Evolutionary conservation across 768 basidiomycete species (phyloP).

Genomic region (Glaciozyma antarctica): DNA sequence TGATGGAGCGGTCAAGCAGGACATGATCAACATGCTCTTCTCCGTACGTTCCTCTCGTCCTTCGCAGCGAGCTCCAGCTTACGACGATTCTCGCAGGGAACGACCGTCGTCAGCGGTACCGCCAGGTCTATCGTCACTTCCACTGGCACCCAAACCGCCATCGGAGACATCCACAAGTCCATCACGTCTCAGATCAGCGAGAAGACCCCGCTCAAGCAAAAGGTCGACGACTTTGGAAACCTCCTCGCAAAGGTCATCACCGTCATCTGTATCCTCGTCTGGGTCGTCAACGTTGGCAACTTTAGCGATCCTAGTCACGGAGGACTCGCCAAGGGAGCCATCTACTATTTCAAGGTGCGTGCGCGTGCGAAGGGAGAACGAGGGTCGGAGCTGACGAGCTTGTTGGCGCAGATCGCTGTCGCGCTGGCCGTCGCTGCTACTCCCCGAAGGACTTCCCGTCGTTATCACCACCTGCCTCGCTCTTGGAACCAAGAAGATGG

Average conservation of each 20-base stretch:
- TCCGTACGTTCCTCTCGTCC: constrained; percentile 49
- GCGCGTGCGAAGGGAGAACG: neutral
- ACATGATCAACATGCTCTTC: constrained; percentile 95
- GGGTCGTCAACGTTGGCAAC: constrained; percentile 93
- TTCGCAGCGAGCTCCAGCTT: neutral
- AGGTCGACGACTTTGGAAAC: constrained; percentile 96
- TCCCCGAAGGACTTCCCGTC: constrained; percentile 93
- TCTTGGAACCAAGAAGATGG: constrained; percentile 97
- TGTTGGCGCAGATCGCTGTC: constrained; percentile 60
- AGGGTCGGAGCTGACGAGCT: neutral
- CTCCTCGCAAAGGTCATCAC: constrained; percentile 94
- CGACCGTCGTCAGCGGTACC: constrained; percentile 87
- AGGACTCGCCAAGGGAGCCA: constrained; percentile 79
- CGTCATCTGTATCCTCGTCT: constrained; percentile 93
- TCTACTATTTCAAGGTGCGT: constrained; percentile 82
- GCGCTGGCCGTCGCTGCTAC: constrained; percentile 98
- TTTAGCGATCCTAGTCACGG: constrained; percentile 93
- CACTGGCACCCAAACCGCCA: constrained; percentile 72
- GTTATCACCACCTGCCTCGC: constrained; percentile 96
- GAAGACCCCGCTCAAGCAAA: constrained; percentile 93
- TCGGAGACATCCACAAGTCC: constrained; percentile 94
- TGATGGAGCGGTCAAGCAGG: constrained; percentile 75
- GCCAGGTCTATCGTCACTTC: constrained; percentile 78
- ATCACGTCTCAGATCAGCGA: constrained; percentile 86
- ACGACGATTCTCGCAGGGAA: constrained; percentile 52